Evolutionary conservation across 768 basidiomycete species (phyloP).

Genomic region (Termitomyces sp.): DNA sequence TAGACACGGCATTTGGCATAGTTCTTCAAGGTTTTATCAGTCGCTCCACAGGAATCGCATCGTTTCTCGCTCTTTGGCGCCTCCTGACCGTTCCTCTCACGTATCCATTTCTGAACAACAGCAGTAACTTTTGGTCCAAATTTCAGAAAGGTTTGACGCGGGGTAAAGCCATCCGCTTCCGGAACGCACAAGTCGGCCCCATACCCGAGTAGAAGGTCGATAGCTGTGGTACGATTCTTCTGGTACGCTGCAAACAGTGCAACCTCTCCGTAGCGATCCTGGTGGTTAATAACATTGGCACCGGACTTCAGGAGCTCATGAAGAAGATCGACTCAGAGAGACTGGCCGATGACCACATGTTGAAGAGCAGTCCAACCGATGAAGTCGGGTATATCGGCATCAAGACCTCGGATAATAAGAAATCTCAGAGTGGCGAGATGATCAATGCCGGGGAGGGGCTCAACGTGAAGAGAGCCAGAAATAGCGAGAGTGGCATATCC

Average conservation of each 20-base stretch:
- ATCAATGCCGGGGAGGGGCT: neutral
- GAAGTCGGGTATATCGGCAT: constrained; percentile 38
- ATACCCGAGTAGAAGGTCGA: constrained; percentile 44
- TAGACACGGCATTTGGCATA: constrained; percentile 40
- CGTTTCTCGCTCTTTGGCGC: constrained; percentile 35
- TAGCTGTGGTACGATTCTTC: constrained; percentile 20
- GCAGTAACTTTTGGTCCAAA: constrained; percentile 42
- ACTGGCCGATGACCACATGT: constrained; percentile 30
- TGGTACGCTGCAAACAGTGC: constrained; percentile 31
- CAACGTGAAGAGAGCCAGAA: constrained; percentile 31
- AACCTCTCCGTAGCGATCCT: constrained; percentile 42
- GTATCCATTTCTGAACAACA: constrained; percentile 38
- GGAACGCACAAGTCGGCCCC: constrained; percentile 38
- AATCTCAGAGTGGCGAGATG: constrained; percentile 12
- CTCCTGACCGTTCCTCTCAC: constrained; percentile 37
- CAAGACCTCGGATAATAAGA: constrained; percentile 35
- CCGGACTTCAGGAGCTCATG: constrained; percentile 36
- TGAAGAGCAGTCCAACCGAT: constrained; percentile 44
- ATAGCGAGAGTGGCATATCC: constrained; percentile 36
- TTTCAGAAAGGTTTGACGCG: constrained; percentile 20
- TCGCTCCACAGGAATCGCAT: constrained; percentile 33
- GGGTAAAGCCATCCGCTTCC: constrained; percentile 31
- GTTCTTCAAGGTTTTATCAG: constrained; percentile 26
- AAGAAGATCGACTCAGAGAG: constrained; percentile 23
- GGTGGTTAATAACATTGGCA: constrained; percentile 44